Percentiles rank a stretch among this genome's conserved stretches.
These are phyloP conservation scores for Pythium aphanidermatum DNA, from an alignment of 352 stramenopile species.

Conservation along the genomic window DNA sequence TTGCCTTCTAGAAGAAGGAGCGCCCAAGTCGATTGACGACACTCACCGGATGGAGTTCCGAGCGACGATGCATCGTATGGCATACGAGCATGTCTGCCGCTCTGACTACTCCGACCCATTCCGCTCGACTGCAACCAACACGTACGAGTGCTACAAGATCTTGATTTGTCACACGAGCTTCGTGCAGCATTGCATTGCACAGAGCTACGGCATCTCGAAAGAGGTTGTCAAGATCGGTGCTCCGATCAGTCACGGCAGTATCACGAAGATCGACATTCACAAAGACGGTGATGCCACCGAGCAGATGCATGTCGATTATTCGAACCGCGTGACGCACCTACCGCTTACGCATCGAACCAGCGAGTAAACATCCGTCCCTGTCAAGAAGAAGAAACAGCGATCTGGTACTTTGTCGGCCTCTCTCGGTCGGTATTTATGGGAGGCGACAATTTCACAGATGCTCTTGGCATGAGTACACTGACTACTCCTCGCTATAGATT, in stretches of 20 bases:
- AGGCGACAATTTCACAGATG: too few relatives aligned
- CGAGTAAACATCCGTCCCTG: too few relatives aligned
- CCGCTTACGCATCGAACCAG: constrained; percentile 68
- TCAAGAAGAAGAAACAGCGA: too few relatives aligned
- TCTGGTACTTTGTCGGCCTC: not conserved
- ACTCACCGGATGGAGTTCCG: constrained; percentile 62
- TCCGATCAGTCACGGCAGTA: constrained; percentile 65
- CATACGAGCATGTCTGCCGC: constrained; percentile 61
- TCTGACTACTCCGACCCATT: constrained; percentile 27
- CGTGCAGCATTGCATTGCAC: constrained; percentile 55
- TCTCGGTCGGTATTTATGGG: constrained; percentile 15
- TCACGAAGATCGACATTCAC: constrained; percentile 61
- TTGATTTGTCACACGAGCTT: constrained; percentile 76
- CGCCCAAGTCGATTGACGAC: constrained; percentile 45
- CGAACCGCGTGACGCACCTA: constrained; percentile 64
- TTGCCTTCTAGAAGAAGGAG: constrained; percentile 70
- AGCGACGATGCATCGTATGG: constrained; percentile 71
- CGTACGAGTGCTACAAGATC: constrained; percentile 55
- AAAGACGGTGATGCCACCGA: constrained; percentile 26
- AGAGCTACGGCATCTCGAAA: constrained; percentile 56
- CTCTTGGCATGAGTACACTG: too few relatives aligned
- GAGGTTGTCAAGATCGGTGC: constrained; percentile 74
- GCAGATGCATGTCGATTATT: constrained; percentile 40
- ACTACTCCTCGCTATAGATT: too few relatives aligned
- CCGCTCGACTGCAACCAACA: constrained; percentile 12